phyloP scores from a whole-genome alignment of 495 filamentous ascomycete species.

The Lophiotrema nucula region DNA sequence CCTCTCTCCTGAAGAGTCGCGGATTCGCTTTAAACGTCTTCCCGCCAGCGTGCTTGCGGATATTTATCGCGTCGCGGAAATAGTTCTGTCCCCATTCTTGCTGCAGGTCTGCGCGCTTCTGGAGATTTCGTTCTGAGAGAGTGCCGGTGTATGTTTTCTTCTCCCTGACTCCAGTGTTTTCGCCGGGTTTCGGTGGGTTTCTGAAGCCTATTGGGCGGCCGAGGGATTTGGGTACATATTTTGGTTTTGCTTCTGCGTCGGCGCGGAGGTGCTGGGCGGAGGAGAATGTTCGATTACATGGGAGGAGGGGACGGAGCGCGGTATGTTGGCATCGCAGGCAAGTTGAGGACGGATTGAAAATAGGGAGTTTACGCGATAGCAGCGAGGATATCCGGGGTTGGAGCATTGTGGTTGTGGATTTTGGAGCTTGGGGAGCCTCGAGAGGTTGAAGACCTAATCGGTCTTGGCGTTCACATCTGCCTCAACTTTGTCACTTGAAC shows the following conservation, averaged over 20 bases:
- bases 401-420: slow-evolving; percentile 13
- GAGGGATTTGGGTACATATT: slow-evolving; percentile 67
- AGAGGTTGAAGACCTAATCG: too few species aligned
- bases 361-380: background rate
- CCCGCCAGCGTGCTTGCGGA: slow-evolving; percentile 70
- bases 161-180: slow-evolving; percentile 75
- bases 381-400: slow-evolving; percentile 17
- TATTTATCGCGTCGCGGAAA: slow-evolving; percentile 87
- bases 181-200: slow-evolving; percentile 66
- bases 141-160: slow-evolving; percentile 73
- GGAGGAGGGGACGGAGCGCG: background rate
- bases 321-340: slow-evolving; percentile 1
- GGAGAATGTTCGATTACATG: slow-evolving; percentile 4
- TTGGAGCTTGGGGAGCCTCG: too few species aligned
- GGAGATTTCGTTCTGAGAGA: slow-evolving; percentile 78
- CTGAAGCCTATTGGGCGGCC: slow-evolving; percentile 77
- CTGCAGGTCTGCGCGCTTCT: slow-evolving; percentile 63
- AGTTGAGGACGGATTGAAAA: background rate
- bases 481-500: too few species aligned
- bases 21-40: slow-evolving; percentile 84
- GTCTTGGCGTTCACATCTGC: too few species aligned
- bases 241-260: slow-evolving; percentile 47
- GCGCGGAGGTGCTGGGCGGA: background rate
- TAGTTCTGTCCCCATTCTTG: slow-evolving; percentile 71
- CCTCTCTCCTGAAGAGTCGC: slow-evolving; percentile 68